Conservation (phyloP, 257 asterid species). For the Solanum virginianum region DNA sequence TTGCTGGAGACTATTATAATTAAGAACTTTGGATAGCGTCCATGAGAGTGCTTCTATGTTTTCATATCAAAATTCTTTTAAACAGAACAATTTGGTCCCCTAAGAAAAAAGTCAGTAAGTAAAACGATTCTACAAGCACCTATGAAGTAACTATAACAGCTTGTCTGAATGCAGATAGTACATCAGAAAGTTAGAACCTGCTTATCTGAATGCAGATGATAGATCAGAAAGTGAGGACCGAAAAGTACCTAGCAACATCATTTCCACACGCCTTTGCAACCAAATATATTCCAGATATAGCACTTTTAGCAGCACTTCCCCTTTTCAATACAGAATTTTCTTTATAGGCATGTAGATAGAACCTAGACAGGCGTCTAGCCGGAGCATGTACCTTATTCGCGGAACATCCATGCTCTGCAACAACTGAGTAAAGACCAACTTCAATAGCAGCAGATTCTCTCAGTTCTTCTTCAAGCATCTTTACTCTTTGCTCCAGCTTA, state of each 20-base stretch:
- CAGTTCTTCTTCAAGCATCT: slow-evolving; percentile 78
- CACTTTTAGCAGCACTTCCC: slow-evolving; percentile 71
- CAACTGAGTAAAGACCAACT: slow-evolving; percentile 64
- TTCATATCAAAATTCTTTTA: not conserved
- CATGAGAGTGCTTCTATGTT: not conserved
- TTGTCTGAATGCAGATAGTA: not conserved
- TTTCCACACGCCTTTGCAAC: slow-evolving; percentile 92
- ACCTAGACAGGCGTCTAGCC: slow-evolving; percentile 76
- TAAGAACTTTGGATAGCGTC: not conserved
- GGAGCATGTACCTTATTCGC: slow-evolving; percentile 72
- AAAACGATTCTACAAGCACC: not conserved
- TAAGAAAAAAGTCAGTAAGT: not conserved
- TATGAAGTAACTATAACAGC: not conserved
- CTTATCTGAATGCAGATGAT: not conserved
- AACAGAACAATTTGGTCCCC: not conserved
- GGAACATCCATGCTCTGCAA: slow-evolving; percentile 81
- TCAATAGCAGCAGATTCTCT: slow-evolving; percentile 74
- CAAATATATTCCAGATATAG: slow-evolving; percentile 68
- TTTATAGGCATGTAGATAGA: slow-evolving; percentile 59
- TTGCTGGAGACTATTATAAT: not conserved
- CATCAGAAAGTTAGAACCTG: not conserved
- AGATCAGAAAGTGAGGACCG: not conserved
- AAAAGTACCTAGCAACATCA: slow-evolving; percentile 72
- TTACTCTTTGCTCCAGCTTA: slow-evolving; percentile 38
- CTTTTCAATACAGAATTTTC: slow-evolving; percentile 42